A percentile compares a stretch with the other conserved stretches of the same genome.
These are phyloP conservation scores for Aspergillus pseudoviridinutans DNA, from an alignment of 2,329 filamentous ascomycete genomes.

Conservation along the genomic window DNA sequence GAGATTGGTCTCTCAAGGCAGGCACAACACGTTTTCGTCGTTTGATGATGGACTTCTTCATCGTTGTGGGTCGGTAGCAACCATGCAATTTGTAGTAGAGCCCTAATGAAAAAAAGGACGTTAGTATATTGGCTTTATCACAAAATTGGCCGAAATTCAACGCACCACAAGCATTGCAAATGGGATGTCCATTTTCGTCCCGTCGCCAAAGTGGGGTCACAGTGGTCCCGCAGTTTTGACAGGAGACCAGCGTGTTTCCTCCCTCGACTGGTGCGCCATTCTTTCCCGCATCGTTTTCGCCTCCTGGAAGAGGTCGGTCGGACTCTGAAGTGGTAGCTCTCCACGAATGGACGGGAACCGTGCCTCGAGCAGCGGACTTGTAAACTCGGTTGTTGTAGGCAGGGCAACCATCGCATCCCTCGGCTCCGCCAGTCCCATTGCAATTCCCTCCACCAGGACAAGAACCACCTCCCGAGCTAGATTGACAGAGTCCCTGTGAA, in stretches of 20 bases:
- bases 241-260: slow-evolving; percentile 69
- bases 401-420: slow-evolving; percentile 91
- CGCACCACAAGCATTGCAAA: slow-evolving; percentile 97
- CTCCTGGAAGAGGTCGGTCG: slow-evolving; percentile 14
- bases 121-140: slow-evolving; percentile 8
- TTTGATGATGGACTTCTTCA: slow-evolving; percentile 99
- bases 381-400: slow-evolving; percentile 96
- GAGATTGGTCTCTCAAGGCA: slow-evolving; percentile 53
- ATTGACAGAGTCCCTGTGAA: slow-evolving; percentile 23
- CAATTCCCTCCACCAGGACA: slow-evolving; percentile 93
- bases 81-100: slow-evolving; percentile 96
- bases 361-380: slow-evolving; percentile 64
- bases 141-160: slow-evolving; percentile 18
- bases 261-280: slow-evolving; percentile 20
- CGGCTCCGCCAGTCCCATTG: slow-evolving; percentile 92
- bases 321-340: slow-evolving; percentile 27
- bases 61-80: slow-evolving; percentile 87
- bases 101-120: slow-evolving; percentile 50
- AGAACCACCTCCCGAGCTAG: slow-evolving; percentile 69
- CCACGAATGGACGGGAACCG: slow-evolving; percentile 28
- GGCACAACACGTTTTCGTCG: slow-evolving; percentile 91
- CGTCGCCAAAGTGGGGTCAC: slow-evolving; percentile 94
- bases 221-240: slow-evolving; percentile 94
- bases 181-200: slow-evolving; percentile 91
- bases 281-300: slow-evolving; percentile 24